Base-by-base conservation (phyloP, 306 rosid species). In the Cucumis hystrix region DNA sequence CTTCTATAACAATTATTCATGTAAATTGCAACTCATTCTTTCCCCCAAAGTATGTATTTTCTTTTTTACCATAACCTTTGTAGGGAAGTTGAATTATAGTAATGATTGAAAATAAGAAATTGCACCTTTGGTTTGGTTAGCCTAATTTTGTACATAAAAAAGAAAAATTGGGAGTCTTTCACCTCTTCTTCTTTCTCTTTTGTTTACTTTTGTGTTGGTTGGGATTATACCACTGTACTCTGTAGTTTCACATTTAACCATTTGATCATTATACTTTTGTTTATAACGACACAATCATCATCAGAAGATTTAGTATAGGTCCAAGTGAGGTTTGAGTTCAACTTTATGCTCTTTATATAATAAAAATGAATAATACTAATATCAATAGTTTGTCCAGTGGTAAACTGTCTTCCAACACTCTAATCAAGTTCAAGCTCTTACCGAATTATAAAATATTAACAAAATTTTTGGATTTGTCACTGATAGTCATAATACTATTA, bases 1-100 rank as follows among this genome's bases (percentile, higher is more conserved):
- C 79, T 74, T 81, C 79, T 75, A 75, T 75, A 85, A 79, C 67
- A 52, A 85, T 85, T 88, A 85, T 89, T 88, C 81, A 81, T 96
- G 89, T 86, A 87, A 88, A 89, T 89, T 82, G 78, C 74, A 30
- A 79, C 75, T 74, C 85, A 63, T 76, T 84, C 78, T 75, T 81
- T 56, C 64, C 80, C 75, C 75, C 17, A n/a, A 45, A 43, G 37
- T 76, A 80, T 75, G 82, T 83, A 33, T 51, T 49, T 54, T 69
- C 61, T 79, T 64, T 80, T 80, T 60, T 33, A 78, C 45, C 51
- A 57, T 55, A 80, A 64, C 45, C 83, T 73, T 73, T 79, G 57
- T 16, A 81, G 83, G 84, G 77, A 65, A 89, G 86, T 79, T 81
- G 85, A 82, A 91, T 80, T 65, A 74, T 79, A 83, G 86, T 61